Base-by-base conservation (phyloP, 495 filamentous ascomycete species). In the Neurospora sp. region DNA sequence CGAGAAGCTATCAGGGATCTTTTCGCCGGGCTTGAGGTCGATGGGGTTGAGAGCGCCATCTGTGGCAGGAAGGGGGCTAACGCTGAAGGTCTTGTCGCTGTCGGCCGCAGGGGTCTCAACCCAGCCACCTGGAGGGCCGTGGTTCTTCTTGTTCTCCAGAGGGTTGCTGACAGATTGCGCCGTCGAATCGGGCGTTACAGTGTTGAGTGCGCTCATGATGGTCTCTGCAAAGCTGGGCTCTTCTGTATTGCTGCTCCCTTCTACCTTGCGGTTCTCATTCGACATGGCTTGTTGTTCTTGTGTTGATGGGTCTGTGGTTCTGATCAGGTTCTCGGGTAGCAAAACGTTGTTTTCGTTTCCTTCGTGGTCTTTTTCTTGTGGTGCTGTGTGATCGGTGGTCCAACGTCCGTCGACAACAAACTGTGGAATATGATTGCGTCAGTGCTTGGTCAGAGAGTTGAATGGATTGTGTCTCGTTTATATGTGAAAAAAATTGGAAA, bases 401-500 rank as follows among this genome's bases (percentile, higher is more conserved):
- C 96, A 99, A 73, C 84, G 87, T 59, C 89, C 90, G 87, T 99
- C 94, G 65, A 96, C 95, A 75, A 98, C 92, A 82, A 97, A 98
- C 93, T 97, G 74, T 71, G 40, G 38, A 39, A 68, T 1, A 35
- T 61, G 27, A 35, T 65, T 65, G 53, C 53, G 53, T 65, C 53
- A 65, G 53, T 65, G 27, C 53, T 65, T 65, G 53, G 53, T 65
- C 53, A 65, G 53, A 61, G 27, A 37, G 14, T 3, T 35, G 27
- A 18, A 65, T 37, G 53, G 53, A 4, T 35, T 61, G 45, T 61
- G 27, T 27, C 27, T 61, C 22, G 53, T 35, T 65, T 65, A 65
- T 65, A 65, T 65, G 53, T 35, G 31, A 35, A 35, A 35, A 31
- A 65, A 18, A 14, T 14, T 27, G 10, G 27, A 16, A 65, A 31